Percentiles rank a stretch among this genome's conserved stretches.
phyloP scores from a whole-genome alignment of 768 basidiomycete species.

The Trametes gibbosa region DNA sequence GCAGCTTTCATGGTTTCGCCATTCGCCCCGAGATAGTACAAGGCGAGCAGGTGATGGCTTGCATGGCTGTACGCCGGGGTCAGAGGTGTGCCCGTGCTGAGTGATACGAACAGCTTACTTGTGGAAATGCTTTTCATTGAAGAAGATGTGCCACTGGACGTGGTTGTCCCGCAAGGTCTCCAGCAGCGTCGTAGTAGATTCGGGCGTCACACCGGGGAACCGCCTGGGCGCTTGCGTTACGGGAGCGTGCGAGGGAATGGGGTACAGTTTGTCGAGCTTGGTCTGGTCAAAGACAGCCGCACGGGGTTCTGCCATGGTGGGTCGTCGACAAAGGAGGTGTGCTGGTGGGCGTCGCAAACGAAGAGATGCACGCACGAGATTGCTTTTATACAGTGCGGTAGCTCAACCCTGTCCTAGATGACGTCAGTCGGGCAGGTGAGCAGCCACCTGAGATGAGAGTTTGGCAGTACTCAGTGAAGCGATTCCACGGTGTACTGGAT shows the following conservation, averaged over 20 bases:
- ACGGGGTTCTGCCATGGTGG: neutral
- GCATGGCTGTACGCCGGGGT: conserved; percentile 41
- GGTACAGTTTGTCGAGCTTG: conserved; percentile 32
- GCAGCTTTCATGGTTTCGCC: conserved; percentile 38
- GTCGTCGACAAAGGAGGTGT: no score
- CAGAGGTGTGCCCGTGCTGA: neutral
- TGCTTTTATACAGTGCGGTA: neutral
- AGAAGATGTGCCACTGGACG: conserved; percentile 33
- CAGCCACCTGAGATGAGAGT: neutral
- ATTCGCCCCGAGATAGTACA: conserved; percentile 57
- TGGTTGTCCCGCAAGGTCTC: conserved; percentile 31
- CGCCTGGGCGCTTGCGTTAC: conserved; percentile 33
- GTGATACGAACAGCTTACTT: conserved; percentile 25
- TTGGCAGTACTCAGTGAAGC: no score
- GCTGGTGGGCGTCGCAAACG: neutral
- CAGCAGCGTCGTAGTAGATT: conserved; percentile 29
- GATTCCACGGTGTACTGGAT: neutral
- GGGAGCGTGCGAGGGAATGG: conserved; percentile 30
- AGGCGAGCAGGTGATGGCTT: conserved; percentile 54
- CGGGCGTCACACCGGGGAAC: conserved; percentile 35
- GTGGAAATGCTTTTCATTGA: conserved; percentile 36
- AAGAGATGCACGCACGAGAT: neutral
- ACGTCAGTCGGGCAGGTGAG: conserved; percentile 6
- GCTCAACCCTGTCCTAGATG: neutral
- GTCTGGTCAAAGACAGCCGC: neutral